A percentile compares a stretch with the other conserved stretches of the same genome.
Conservation (phyloP, 2,329 filamentous ascomycete genomes). For the Colletotrichum sojae region DNA sequence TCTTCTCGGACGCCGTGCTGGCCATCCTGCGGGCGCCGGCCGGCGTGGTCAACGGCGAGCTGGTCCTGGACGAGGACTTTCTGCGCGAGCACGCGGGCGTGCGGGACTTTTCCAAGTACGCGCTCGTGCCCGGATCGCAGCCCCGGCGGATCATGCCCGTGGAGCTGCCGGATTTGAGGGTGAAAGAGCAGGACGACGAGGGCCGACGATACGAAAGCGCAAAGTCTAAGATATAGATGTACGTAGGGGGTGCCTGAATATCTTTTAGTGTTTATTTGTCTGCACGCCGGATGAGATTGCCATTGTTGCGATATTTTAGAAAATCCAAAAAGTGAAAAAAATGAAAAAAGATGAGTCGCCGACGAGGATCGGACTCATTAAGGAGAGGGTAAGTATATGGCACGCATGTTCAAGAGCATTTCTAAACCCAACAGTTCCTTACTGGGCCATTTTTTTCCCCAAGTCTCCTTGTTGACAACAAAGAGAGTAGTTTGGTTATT, state of each 20-base stretch:
- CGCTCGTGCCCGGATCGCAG: constrained; percentile 71
- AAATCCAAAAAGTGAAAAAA: too few relatives aligned
- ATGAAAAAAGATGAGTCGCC: too few relatives aligned
- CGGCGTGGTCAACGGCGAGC: constrained; percentile 75
- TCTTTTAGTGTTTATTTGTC: not conserved
- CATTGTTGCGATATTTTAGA: not conserved
- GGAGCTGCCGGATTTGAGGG: constrained; percentile 76
- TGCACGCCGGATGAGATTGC: not conserved
- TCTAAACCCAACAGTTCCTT: too few relatives aligned
- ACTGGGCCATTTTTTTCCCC: too few relatives aligned
- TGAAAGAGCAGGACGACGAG: constrained; percentile 86
- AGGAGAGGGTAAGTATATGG: too few relatives aligned
- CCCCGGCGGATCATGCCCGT: constrained; percentile 86
- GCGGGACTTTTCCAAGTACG: constrained; percentile 80
- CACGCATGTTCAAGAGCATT: too few relatives aligned
- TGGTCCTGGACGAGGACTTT: constrained; percentile 87
- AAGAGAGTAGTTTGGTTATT: too few relatives aligned
- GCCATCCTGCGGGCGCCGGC: constrained; percentile 76
- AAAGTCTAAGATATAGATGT: constrained; percentile 55
- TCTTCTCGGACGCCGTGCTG: constrained; percentile 86
- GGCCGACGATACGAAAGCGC: constrained; percentile 78
- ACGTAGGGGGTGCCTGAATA: not conserved
- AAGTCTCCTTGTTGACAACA: too few relatives aligned
- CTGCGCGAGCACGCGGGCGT: constrained; percentile 75
- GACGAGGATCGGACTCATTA: too few relatives aligned